Evolutionary conservation across 257 asterid genomes (phyloP), one percentile per base, ranked within the genome.

Genomic region (Eustoma russellianum): DNA sequence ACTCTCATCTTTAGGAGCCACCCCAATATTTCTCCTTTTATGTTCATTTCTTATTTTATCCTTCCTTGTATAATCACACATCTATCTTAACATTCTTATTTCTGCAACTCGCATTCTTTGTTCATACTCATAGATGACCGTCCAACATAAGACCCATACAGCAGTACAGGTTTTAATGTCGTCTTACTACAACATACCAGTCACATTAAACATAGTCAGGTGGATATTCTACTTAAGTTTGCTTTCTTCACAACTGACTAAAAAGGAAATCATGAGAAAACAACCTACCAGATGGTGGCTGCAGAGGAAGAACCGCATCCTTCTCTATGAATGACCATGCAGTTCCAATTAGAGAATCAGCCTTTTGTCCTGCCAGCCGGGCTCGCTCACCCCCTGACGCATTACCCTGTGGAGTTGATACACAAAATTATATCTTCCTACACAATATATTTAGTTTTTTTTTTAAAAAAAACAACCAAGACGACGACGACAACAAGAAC

Each of bases 351-450:
- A 79, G 17, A 44, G 78, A 71, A 71, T 87, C 77, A 41, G 93
- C 94, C 66, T 69, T 82, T 68, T 68, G 65, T 62, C 95, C 97
- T 16, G 81, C 71, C 65, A 53, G 41, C 52, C 86, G 78, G 33
- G 98, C 98, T 63, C 95, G 88, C 52, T 84, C 93, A 52, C 98
- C 98, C 53, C 97, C 98, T 2, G 95, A 82, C 59, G 98, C 97
- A 77, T 82, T 91, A 62, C 98, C 98, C 98, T 91, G 56, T 48
- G 38, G 61, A 56, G n/a, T 64, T 47, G 59, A 54, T 69, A 34
- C 50, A 14, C 40, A 45, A 33, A 17, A 33, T 8, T 13, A 44
- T 13, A 41, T 24, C 30, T 24, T 24, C 3, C 14, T 12, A n/a
- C 33, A 54, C 46, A 7, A 13, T 9, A 54, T 17, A 15, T 55